These are phyloP conservation scores for Saccharum hybrid DNA, from an alignment of 202 grass and related monocot genomes.

Conservation along the genomic window DNA sequence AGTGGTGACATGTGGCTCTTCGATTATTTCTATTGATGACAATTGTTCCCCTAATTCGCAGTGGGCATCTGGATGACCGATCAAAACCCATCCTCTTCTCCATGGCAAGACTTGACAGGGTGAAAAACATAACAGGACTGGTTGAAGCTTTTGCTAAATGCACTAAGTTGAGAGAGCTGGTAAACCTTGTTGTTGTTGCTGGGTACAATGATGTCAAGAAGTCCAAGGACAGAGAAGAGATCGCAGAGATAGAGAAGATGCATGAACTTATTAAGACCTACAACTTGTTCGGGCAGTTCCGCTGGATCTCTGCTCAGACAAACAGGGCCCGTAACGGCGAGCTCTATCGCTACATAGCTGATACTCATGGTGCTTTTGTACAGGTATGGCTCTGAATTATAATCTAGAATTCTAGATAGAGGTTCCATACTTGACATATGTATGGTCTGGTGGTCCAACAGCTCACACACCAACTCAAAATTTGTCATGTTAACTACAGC, in stretches of 20 bases:
- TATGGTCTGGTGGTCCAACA: background rate
- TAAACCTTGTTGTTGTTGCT: slow-evolving; percentile 93
- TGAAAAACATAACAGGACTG: slow-evolving; percentile 97
- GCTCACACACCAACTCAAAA: slow-evolving; percentile 27
- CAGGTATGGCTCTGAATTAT: slow-evolving; percentile 61
- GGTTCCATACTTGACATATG: background rate
- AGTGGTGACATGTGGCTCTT: background rate
- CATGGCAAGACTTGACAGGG: slow-evolving; percentile 90
- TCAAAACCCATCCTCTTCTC: slow-evolving; percentile 96
- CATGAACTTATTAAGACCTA: slow-evolving; percentile 80
- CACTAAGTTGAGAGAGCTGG: slow-evolving; percentile 64
- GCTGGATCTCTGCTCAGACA: slow-evolving; percentile 93
- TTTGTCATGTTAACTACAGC: slow-evolving; percentile 50
- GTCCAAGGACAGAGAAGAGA: slow-evolving; percentile 92
- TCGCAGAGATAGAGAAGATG: slow-evolving; percentile 95
- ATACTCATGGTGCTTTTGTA: slow-evolving; percentile 84
- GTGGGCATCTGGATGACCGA: slow-evolving; percentile 82
- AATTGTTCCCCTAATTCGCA: slow-evolving; percentile 43
- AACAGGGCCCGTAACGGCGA: slow-evolving; percentile 90
- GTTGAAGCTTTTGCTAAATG: slow-evolving; percentile 84
- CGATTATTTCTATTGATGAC: slow-evolving; percentile 3
- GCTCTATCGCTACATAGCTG: slow-evolving; percentile 94
- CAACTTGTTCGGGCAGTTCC: slow-evolving; percentile 88
- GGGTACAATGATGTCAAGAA: slow-evolving; percentile 82
- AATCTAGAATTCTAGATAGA: background rate